Base-by-base conservation (phyloP, 106 monocot species). In the Agapanthus africanus region DNA sequence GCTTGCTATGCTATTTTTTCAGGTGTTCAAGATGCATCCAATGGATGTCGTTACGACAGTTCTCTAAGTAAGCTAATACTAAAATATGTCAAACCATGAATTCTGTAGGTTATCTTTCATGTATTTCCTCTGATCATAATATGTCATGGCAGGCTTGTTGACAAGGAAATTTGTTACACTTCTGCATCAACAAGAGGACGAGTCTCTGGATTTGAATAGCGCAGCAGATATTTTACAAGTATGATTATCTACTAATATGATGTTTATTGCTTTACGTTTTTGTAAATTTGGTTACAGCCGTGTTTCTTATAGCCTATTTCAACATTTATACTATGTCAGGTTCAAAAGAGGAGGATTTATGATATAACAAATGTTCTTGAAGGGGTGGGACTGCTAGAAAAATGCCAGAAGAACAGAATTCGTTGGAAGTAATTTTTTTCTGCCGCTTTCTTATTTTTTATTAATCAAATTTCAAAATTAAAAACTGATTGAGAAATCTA, bases 281-380 rank as follows among this genome's bases (percentile, higher is more conserved):
- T 39, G 40, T 60, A 31, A 13, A 1, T 40, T 65, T 11, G 57
- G 68, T 11, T 70, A 40, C 26, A 40, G 11, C 6, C 9, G 39
- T 42, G 15, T 46, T 30, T 21, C n/a, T 26, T 26, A 9, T 26
- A 49, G 2, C 23, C 6, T 72, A 18, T 36, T 52, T 73, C 35
- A 39, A 31, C 4, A 35, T 56, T 34, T 6, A 32, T 41, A 36
- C 36, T 61, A 54, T 42, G 61, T 41, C 73, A 97, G 95, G 95
- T 97, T 35, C 95, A 97, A 39, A 97, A 97, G 71, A 84, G 95
- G 66, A 84, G 95, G 77, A 97, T 97, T 63, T 97, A 97, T 87
- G 95, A 97, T 71, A 97, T 97, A 77, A 97, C 95, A 26, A 97
- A 97, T 79, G 95, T 97, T 82, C 85, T 97, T 71, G 95, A 97